phyloP scores from a whole-genome alignment of 306 rosid genomes.

The Dryas alaskensis region DNA sequence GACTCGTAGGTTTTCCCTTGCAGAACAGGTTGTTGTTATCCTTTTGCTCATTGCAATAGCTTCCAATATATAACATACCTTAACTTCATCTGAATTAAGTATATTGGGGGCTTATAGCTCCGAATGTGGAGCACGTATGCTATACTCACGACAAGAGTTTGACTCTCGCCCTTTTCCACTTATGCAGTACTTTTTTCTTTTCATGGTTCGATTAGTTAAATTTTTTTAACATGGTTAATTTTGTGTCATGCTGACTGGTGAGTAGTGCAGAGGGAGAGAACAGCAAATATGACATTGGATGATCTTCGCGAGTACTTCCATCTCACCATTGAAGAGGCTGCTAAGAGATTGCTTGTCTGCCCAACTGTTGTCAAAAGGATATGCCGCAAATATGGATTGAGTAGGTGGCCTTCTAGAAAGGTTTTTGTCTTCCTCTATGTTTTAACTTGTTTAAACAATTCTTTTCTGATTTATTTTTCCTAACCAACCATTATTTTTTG shows the following conservation, averaged over 20 bases:
- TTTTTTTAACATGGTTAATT: neutral
- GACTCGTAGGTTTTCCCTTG: constrained; percentile 23
- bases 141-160: too few species aligned
- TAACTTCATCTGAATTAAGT: too few species aligned
- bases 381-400: constrained; percentile 49
- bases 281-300: constrained; percentile 39
- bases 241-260: neutral
- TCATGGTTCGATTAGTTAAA: too few species aligned
- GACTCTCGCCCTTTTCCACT: too few species aligned
- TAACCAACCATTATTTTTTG: neutral
- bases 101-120: neutral
- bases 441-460: neutral
- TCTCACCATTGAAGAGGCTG: constrained; percentile 56
- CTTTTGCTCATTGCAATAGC: neutral
- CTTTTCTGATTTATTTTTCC: neutral
- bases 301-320: constrained; percentile 48
- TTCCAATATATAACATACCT: too few species aligned
- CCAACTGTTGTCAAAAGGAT: constrained; percentile 67
- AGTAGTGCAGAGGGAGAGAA: constrained; percentile 58
- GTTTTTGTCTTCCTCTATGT: constrained; percentile 17
- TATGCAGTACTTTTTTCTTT: too few species aligned
- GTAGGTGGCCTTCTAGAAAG: constrained; percentile 86
- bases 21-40: constrained; percentile 46
- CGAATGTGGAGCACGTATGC: neutral
- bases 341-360: constrained; percentile 43